phyloP scores from a whole-genome alignment of 805 yeast genomes.

The Metschnikowia lochheadii region DNA sequence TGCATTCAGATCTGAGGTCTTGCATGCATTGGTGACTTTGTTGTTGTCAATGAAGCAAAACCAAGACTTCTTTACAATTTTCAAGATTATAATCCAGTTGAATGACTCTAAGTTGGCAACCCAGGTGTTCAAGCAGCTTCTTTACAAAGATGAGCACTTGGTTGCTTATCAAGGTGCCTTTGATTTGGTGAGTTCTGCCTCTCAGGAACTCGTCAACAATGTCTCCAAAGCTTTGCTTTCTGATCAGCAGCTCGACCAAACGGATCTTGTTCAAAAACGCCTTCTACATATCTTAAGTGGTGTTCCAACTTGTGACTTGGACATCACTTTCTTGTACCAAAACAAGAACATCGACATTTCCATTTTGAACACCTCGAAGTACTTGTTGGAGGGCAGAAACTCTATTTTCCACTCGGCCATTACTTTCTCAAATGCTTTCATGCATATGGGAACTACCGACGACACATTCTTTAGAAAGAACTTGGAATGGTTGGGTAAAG shows the following conservation, averaged over 20 bases:
- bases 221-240: constrained; percentile 40
- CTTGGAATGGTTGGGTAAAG: constrained; percentile 93
- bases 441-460: constrained; percentile 95
- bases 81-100: constrained; percentile 83
- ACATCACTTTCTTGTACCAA: constrained; percentile 79
- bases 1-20: constrained; percentile 16
- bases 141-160: constrained; percentile 46
- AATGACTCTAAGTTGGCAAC: constrained; percentile 73
- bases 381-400: constrained; percentile 80
- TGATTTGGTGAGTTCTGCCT: constrained; percentile 85
- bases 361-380: constrained; percentile 77
- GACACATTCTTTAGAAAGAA: constrained; percentile 88
- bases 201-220: constrained; percentile 77
- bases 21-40: constrained; percentile 53
- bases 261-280: constrained; percentile 31
- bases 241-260: constrained; percentile 25
- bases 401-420: constrained; percentile 96
- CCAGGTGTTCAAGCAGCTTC: constrained; percentile 58
- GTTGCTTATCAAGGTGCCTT: constrained; percentile 92
- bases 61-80: constrained; percentile 79
- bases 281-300: constrained; percentile 77
- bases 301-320: constrained; percentile 89
- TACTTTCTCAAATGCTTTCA: constrained; percentile 88
- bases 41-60: constrained; percentile 47
- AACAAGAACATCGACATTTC: constrained; percentile 84